Base-by-base conservation (phyloP, 1,284 basidiomycete genomes). In the Tilletia caries region DNA sequence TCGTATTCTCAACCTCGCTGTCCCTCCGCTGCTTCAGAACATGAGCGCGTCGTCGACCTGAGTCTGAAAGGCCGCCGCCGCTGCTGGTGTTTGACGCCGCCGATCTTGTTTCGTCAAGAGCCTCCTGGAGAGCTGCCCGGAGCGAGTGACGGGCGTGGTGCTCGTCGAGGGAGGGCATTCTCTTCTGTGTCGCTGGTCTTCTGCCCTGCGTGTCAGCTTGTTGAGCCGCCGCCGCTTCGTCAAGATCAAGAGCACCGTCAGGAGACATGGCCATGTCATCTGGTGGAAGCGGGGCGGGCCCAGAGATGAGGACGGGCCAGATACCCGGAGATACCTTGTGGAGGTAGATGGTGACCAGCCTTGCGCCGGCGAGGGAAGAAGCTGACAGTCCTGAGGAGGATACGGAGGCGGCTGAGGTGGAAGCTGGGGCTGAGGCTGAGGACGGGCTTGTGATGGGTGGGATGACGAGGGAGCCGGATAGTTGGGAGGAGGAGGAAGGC, bases 311-410 rank as follows among this genome's bases (percentile, higher is more conserved):
- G 12, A 76, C 46, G 1, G 75, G 75, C 75, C 75, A 76, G 32
- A 76, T 76, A 20, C 72, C 75, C 15, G 75, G 62, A 13, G 73
- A 70, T 27, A 76, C 34, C 72, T 76, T 76, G 67, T 76, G 73
- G 1, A 76, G 67, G 62, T 75, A 74, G 18, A 76, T 34, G 0
- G 75, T 75, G 25, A 76, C 73, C 1, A 76, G 73, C 27, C 75
- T 68, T 2, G 72, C 73, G 43, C 73, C 70, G 1, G 72, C 27
- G 27, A 62, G n/a, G 10, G 58, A 62, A 15, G 58, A 34, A 34
- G 58, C 58, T 34, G 58, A 62, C 15, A 62, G 20, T 8, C 29
- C 58, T 15, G 58, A 62, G 10, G 58, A 62, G 20, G 58, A 32
- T 1, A 15, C 37, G 37, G 37, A 62, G 2, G 29, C 32, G 27